Conservation (phyloP, 129 eudicot species). For the Escallonia rubra region DNA sequence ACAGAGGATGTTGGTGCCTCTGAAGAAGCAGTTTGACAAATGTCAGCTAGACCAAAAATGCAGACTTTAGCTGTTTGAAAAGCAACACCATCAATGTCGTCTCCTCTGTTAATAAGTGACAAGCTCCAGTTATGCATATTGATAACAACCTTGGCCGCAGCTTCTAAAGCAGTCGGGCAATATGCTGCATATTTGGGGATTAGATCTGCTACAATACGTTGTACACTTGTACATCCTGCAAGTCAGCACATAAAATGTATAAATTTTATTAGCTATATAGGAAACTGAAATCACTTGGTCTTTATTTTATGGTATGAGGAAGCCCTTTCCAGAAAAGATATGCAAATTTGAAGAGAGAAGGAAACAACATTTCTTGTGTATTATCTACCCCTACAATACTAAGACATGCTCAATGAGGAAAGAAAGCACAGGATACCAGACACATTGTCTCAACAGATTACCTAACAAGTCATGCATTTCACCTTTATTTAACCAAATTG, state of each 20-base stretch:
- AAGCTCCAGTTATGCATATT: constrained; percentile 73
- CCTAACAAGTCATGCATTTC: too few relatives aligned
- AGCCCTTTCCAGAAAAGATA: constrained; percentile 3
- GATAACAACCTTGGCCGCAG: constrained; percentile 70
- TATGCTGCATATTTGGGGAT: constrained; percentile 74
- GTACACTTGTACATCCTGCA: constrained; percentile 77
- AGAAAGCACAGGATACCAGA: too few relatives aligned
- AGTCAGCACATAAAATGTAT: constrained; percentile 7
- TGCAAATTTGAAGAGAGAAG: too few relatives aligned
- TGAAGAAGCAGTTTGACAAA: constrained; percentile 62
- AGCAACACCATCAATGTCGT: constrained; percentile 62
- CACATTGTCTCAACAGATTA: too few relatives aligned
- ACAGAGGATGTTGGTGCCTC: constrained; percentile 68
- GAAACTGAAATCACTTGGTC: not conserved
- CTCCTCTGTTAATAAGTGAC: constrained; percentile 47
- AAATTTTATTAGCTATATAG: constrained; percentile 1
- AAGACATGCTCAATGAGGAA: too few relatives aligned
- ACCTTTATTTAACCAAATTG: too few relatives aligned
- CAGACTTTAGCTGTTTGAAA: constrained; percentile 63
- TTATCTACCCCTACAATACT: too few relatives aligned
- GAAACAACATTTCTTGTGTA: too few relatives aligned
- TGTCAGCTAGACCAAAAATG: constrained; percentile 70
- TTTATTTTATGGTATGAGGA: not conserved
- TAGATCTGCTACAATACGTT: constrained; percentile 70
- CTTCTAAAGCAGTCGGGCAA: constrained; percentile 95